phyloP scores from a whole-genome alignment of 169 alveolate species.

The Babesia ovata region DNA sequence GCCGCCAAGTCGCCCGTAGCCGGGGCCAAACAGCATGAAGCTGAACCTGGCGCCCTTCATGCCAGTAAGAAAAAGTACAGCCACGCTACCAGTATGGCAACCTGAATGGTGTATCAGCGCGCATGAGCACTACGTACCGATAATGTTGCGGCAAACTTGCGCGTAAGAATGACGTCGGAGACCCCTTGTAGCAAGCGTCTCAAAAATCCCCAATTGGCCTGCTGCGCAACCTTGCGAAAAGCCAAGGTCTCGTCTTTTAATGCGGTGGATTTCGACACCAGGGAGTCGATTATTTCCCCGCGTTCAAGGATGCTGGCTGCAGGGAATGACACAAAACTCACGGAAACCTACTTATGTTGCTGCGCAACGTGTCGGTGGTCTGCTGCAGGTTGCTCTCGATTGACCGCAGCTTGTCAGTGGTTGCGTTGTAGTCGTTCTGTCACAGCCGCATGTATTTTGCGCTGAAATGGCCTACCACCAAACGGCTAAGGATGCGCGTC shows the following conservation, averaged over 20 bases:
- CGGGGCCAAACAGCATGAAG: constrained; percentile 4
- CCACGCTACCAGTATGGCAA: constrained; percentile 8
- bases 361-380: constrained; percentile 56
- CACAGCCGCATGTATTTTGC: no score
- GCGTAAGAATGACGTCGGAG: constrained; percentile 14
- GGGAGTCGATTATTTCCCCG: constrained; percentile 64
- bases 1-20: constrained; percentile 11
- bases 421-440: constrained; percentile 61
- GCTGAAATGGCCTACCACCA: constrained; percentile 50
- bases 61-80: constrained; percentile 26
- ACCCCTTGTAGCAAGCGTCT: not conserved
- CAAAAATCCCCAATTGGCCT: constrained; percentile 19
- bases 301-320: constrained; percentile 63
- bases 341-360: constrained; percentile 46
- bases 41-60: constrained; percentile 10
- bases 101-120: constrained; percentile 7
- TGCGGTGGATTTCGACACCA: constrained; percentile 43
- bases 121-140: constrained; percentile 15
- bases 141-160: not conserved
- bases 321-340: not conserved
- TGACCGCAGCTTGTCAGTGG: constrained; percentile 52
- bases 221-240: constrained; percentile 36
- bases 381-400: constrained; percentile 43
- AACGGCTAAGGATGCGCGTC: constrained; percentile 36
- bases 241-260: constrained; percentile 44